Conservation (phyloP, 1,284 basidiomycete species). For the Dichomitus squalens region DNA sequence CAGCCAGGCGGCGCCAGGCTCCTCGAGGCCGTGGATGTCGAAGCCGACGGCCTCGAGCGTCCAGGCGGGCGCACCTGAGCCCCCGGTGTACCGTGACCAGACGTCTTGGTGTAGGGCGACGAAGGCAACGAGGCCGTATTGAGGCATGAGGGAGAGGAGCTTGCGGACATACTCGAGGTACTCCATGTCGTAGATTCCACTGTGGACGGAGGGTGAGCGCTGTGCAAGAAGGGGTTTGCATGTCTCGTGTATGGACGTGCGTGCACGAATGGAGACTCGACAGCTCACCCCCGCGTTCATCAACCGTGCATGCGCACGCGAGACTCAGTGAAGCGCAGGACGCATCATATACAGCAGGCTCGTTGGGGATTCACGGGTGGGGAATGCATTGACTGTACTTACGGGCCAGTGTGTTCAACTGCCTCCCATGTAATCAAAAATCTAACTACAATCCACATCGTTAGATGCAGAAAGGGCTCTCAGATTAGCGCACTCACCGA, state of each 20-base stretch:
- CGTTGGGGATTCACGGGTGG: too few species aligned
- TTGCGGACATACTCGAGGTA: constrained; percentile 83
- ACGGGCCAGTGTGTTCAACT: constrained; percentile 90
- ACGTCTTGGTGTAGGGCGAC: constrained; percentile 90
- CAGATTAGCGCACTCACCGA: constrained; percentile 54
- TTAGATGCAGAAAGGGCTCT: background rate
- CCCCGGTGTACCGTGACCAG: constrained; percentile 94
- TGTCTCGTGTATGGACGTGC: too few species aligned
- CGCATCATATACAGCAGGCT: too few species aligned
- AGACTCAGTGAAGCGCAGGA: too few species aligned
- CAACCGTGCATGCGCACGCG: too few species aligned
- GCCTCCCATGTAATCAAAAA: constrained; percentile 97
- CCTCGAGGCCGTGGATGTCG: constrained; percentile 74
- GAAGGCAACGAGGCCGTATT: constrained; percentile 83
- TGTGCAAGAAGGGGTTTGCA: background rate
- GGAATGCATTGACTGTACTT: constrained; percentile 36
- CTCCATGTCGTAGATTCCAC: constrained; percentile 80
- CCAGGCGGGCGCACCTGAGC: constrained; percentile 93
- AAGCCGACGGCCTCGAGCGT: constrained; percentile 83
- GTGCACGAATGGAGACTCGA: too few species aligned
- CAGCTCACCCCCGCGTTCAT: too few species aligned
- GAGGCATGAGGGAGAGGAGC: constrained; percentile 76
- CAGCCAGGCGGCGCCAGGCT: constrained; percentile 84
- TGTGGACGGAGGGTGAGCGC: constrained; percentile 30
- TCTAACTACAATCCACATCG: constrained; percentile 54